Evolutionary conservation across 495 filamentous ascomycete species (phyloP), one percentile per base, ranked within the genome.

Genomic region (Margaritispora aquatica): DNA sequence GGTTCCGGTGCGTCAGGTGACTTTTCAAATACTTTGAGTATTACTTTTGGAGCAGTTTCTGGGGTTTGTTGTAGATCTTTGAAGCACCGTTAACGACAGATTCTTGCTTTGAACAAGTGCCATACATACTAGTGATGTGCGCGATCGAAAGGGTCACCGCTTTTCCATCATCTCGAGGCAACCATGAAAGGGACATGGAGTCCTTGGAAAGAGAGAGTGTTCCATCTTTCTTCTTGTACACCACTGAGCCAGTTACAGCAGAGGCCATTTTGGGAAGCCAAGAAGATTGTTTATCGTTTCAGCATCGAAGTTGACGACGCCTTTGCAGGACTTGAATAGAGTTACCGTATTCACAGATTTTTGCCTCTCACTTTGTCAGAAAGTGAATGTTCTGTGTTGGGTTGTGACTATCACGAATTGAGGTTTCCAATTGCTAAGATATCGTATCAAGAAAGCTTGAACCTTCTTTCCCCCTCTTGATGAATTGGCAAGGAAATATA

Each of bases 171-270:
- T 72, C 77, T 17, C 79, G 73, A 0, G 92, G 88, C 4, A 82
- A 89, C 92, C 92, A 98, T 68, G 82, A 85, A 47, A 98, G 79
- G 34, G 82, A 83, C 61, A 78, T 79, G 58, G 80, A 76, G 74
- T 93, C 88, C 31, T 78, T 75, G 26, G 87, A 79, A 52, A 96
- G 75, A 49, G 80, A 80, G 68, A 98, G 77, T 65, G 80, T 83
- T 69, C 94, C 94, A 78, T 97, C 91, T 75, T 93, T 92, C 79
- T 98, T 98, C 76, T 96, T 97, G 80, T 93, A 97, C 54, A 84
- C 78, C 58, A 90, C 87, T 59, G 81, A 80, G 67, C 84, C 89
- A 71, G 80, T 83, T 55, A 85, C 78, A 58, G 81, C 81, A 70
- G 85, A 74, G 68, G 86, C 58, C 66, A 68, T 68, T 24, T 60